phyloP scores from a whole-genome alignment of 768 basidiomycete species.

The Trametopsis cervina region DNA sequence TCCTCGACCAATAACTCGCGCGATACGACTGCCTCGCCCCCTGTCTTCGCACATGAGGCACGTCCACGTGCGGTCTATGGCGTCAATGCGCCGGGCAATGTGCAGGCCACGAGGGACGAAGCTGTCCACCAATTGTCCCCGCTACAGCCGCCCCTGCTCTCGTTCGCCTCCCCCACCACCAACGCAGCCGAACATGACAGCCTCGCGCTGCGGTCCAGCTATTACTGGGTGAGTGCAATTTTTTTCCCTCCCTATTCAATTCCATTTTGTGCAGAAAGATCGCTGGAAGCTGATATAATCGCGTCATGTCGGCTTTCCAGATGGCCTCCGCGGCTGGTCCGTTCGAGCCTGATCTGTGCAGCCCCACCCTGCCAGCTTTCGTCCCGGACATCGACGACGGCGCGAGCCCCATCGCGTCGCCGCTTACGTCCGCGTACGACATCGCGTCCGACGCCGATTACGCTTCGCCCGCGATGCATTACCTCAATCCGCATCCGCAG shows the following conservation, averaged over 20 bases:
- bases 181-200: too few species aligned
- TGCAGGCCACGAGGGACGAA: slow-evolving; percentile 6
- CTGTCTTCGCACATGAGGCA: background rate
- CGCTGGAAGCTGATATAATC: background rate
- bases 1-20: background rate
- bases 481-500: background rate
- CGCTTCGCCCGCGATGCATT: background rate
- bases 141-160: slow-evolving; percentile 1
- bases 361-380: slow-evolving; percentile 6
- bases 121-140: background rate
- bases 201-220: too few species aligned
- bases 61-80: slow-evolving; percentile 7
- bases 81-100: slow-evolving; percentile 1
- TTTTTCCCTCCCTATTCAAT: too few species aligned
- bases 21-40: background rate
- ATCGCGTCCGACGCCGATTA: slow-evolving; percentile 5
- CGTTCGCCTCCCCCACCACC: too few species aligned
- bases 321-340: background rate
- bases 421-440: slow-evolving; percentile 5
- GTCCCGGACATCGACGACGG: slow-evolving; percentile 10
- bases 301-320: background rate
- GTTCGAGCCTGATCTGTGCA: slow-evolving; percentile 4
- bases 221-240: too few species aligned
- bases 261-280: background rate
- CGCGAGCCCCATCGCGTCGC: slow-evolving; percentile 9